A percentile compares a stretch with the other conserved stretches of the same genome.
phyloP scores from a whole-genome alignment of 2,329 filamentous ascomycete species.

The Domatiomyces globalis region DNA sequence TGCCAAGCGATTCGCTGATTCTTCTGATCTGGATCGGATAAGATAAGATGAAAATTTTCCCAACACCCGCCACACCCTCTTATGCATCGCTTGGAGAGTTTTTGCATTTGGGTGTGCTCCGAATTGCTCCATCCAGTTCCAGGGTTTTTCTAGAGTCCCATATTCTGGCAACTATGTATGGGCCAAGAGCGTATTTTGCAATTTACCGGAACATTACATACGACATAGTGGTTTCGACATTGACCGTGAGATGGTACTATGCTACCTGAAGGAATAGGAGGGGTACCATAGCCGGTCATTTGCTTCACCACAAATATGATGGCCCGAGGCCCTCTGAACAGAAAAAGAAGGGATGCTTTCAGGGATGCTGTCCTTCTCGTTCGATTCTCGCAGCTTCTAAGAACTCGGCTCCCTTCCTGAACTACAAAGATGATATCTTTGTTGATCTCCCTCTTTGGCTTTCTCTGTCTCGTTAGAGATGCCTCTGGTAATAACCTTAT shows the following conservation, averaged over 20 bases:
- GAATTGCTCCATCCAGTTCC: background rate
- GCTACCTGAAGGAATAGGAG: background rate
- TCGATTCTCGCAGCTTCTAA: background rate
- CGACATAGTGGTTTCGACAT: background rate
- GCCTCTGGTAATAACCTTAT: background rate
- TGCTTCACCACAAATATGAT: background rate
- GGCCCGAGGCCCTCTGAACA: background rate
- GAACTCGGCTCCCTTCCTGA: background rate
- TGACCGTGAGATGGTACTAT: background rate
- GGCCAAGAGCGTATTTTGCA: too few relatives aligned
- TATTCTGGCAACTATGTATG: background rate
- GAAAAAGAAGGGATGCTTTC: background rate
- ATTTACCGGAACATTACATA: background rate
- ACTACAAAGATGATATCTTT: background rate
- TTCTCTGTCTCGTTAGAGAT: background rate
- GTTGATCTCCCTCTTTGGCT: background rate
- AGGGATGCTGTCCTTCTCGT: background rate
- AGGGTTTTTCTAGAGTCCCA: background rate
- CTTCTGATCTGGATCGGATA: background rate
- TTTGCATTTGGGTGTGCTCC: background rate
- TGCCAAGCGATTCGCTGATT: background rate
- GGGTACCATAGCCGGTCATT: background rate
- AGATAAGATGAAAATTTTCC: background rate
- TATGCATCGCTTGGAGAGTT: background rate
- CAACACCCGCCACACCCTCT: background rate